A percentile compares a stretch with the other conserved stretches of the same genome.
Evolutionary conservation across 139 green algal species (phyloP).

Genomic region (Coelastrella sp.): DNA sequence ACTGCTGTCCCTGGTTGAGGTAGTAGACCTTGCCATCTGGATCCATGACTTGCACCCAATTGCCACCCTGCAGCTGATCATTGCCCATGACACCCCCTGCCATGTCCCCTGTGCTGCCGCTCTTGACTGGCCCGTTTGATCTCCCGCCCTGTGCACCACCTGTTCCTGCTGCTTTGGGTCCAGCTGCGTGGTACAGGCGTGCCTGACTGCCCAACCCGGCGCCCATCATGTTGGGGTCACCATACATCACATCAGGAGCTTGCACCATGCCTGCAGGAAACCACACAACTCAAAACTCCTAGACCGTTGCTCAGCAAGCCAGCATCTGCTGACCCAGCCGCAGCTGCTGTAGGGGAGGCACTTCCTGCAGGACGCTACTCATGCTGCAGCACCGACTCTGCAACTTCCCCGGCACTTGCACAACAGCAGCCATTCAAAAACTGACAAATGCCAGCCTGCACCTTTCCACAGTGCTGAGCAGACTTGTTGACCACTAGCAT

Average conservation of each 20-base stretch:
- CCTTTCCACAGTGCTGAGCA: too few species aligned
- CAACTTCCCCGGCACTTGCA: too few species aligned
- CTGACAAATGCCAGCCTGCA: neutral
- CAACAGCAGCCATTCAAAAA: neutral
- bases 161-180: neutral
- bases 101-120: constrained; percentile 21
- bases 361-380: too few species aligned
- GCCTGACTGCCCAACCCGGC: constrained; percentile 27
- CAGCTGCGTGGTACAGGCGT: constrained; percentile 38
- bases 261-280: constrained; percentile 38
- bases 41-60: constrained; percentile 51
- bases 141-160: neutral
- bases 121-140: constrained; percentile 10
- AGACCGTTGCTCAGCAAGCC: too few species aligned
- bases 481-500: too few species aligned
- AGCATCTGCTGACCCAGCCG: too few species aligned
- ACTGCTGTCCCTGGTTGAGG: constrained; percentile 41
- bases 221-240: constrained; percentile 22
- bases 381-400: too few species aligned
- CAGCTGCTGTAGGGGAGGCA: too few species aligned
- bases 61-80: constrained; percentile 21
- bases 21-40: constrained; percentile 50
- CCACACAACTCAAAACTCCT: too few species aligned
- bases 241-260: constrained; percentile 47
- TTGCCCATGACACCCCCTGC: constrained; percentile 28